These are phyloP conservation scores for Scutellaria minor DNA, from an alignment of 257 asterid genomes.

Conservation along the genomic window DNA sequence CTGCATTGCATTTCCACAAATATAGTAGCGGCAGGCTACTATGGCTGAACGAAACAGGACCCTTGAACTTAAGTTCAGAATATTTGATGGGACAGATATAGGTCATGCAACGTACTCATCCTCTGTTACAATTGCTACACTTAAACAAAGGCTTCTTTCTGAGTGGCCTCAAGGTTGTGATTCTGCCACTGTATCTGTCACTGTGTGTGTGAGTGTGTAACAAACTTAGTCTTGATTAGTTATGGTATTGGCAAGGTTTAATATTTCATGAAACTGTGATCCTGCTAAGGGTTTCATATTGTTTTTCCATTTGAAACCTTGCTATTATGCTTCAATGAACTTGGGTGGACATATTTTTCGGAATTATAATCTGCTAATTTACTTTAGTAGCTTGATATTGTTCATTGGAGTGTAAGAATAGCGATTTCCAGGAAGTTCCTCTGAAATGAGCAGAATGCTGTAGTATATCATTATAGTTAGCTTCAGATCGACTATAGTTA, in stretches of 20 bases:
- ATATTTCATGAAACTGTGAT: background rate
- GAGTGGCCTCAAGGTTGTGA: conserved; percentile 65
- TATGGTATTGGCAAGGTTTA: background rate
- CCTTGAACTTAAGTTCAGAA: conserved; percentile 59
- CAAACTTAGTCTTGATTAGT: conserved; percentile 11
- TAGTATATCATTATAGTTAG: no score
- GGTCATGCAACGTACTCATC: conserved; percentile 53
- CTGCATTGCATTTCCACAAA: conserved; percentile 31
- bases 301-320: conserved; percentile 1
- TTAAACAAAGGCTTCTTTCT: conserved; percentile 53
- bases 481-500: no score
- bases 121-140: conserved; percentile 47
- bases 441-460: background rate
- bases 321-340: background rate
- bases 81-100: conserved; percentile 70
- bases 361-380: conserved; percentile 12
- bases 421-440: background rate
- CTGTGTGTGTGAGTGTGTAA: background rate
- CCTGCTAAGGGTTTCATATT: conserved; percentile 3
- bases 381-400: background rate
- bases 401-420: conserved; percentile 5
- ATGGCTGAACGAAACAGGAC: conserved; percentile 49
- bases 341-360: background rate
- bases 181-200: conserved; percentile 14
- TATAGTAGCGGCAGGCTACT: conserved; percentile 30